Base-by-base conservation (phyloP, 257 asterid genomes). In the Avicennia marina region DNA sequence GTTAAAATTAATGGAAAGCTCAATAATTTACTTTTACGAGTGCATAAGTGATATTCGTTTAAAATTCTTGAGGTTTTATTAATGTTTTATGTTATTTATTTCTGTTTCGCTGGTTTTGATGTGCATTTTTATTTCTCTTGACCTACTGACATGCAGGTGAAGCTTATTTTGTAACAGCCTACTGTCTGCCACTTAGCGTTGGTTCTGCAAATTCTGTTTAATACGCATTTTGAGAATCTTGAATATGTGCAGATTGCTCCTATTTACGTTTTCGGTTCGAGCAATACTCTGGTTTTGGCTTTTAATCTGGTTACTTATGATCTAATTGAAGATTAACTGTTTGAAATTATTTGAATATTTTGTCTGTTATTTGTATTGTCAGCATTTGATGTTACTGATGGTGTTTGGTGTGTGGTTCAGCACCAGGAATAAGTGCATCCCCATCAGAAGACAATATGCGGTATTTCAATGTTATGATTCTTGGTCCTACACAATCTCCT, bases 401-500 rank as follows among this genome's bases (percentile, higher is more conserved):
- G 39, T 45, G 52, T 64, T 65, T 49, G 58, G 24, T 64, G 53
- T 33, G 21, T 79, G 63, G 51, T 2, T 78, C 94, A 93, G 99
- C 99, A 3, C 99, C 99, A 1, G 99, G 99, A 69, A 89, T 93
- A 78, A 93, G 99, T 71, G 99, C 99, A 7, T 93, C 99, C 41
- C 97, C 99, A 5, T 93, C 95, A 0, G 99, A 93, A 68, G 97
- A 93, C 18, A 93, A 93, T 50, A 93, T 93, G 99, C 94, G 97
- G 22, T 86, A 93, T 53, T 93, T 93, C 73, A 93, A 93, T 72
- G 99, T 93, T 54, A 93, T 93, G 99, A 85, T 93, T 73, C 99
- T 93, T 64, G 99, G 99, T 55, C 99, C 99, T 44, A 62, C 95
- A 7, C 99, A 93, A 56, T 93, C 99, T 63, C 99, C 99, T 56